Conservation (phyloP, 164 flowering plant genomes). For the Chloranthus sessilifolius region DNA sequence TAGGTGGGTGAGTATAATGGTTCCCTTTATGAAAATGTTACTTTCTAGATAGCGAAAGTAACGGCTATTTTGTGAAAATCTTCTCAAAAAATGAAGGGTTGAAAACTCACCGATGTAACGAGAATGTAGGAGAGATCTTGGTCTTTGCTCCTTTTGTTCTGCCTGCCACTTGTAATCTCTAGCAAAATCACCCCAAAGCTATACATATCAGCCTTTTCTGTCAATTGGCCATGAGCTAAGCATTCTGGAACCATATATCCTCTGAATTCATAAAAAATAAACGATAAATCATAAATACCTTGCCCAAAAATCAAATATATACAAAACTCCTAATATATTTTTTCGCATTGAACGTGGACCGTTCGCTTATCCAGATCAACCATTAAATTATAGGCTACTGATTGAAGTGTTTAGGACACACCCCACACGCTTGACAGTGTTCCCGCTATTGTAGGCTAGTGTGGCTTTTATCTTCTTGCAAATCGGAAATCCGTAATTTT, state of each 20-base stretch:
- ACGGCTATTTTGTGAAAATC: too few relatives aligned
- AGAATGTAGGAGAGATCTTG: constrained; percentile 67
- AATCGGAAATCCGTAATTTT: constrained; percentile 79
- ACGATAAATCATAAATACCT: background rate
- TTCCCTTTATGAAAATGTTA: too few relatives aligned
- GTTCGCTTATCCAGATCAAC: too few relatives aligned
- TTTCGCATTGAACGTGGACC: too few relatives aligned
- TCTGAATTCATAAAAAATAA: constrained; percentile 23
- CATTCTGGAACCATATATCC: constrained; percentile 79
- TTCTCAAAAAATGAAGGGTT: constrained; percentile 1
- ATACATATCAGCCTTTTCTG: constrained; percentile 69
- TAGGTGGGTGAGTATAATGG: too few relatives aligned
- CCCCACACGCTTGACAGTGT: constrained; percentile 76
- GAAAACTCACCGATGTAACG: constrained; percentile 42
- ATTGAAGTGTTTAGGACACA: too few relatives aligned
- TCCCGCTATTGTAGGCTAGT: constrained; percentile 92
- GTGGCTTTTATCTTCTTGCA: constrained; percentile 87
- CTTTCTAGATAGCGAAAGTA: too few relatives aligned
- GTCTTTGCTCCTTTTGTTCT: constrained; percentile 45
- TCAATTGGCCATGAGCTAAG: constrained; percentile 56
- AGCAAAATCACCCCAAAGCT: constrained; percentile 64
- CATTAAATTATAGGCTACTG: too few relatives aligned
- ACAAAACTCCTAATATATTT: background rate
- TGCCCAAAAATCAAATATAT: background rate
- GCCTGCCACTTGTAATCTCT: constrained; percentile 51